Evolutionary conservation across 2,329 filamentous ascomycete species (phyloP).

Genomic region (Beauveria scarabaeidicola): DNA sequence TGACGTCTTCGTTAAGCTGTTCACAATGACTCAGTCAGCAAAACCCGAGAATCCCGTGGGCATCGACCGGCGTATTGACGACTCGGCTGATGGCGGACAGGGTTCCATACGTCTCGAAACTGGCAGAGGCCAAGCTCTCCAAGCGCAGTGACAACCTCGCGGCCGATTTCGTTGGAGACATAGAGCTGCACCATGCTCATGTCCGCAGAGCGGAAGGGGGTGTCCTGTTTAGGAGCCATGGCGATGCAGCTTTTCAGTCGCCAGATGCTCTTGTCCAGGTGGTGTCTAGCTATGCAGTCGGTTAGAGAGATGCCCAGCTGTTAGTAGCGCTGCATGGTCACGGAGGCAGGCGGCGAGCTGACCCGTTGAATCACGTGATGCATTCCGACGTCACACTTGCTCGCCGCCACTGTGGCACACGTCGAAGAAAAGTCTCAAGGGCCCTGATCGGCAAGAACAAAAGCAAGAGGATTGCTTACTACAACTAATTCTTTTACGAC

Average conservation of each 20-base stretch:
- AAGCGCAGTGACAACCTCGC: constrained; percentile 92
- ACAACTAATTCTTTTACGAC: too few species aligned
- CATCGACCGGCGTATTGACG: background rate
- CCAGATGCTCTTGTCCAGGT: constrained; percentile 22
- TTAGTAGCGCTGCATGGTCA: constrained; percentile 5
- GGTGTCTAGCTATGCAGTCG: constrained; percentile 14
- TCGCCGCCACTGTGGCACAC: background rate
- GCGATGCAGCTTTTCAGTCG: constrained; percentile 20
- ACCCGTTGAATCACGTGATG: constrained; percentile 7
- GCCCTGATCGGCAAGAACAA: too few species aligned
- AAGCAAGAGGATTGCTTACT: too few species aligned
- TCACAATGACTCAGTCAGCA: constrained; percentile 5
- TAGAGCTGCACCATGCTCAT: constrained; percentile 99
- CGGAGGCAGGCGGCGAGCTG: background rate
- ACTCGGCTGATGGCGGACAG: background rate
- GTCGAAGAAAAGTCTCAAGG: background rate
- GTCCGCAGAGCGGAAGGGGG: constrained; percentile 98
- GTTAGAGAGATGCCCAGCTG: constrained; percentile 8
- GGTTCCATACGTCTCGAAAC: constrained; percentile 78
- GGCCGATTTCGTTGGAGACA: constrained; percentile 96
- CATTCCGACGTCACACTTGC: background rate
- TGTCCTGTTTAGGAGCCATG: constrained; percentile 69
- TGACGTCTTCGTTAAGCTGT: constrained; percentile 86
- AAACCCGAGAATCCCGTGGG: constrained; percentile 12
- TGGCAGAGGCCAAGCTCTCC: constrained; percentile 95